These are phyloP conservation scores for Gossypium bickii DNA, from an alignment of 345 rosid genomes.

Conservation along the genomic window DNA sequence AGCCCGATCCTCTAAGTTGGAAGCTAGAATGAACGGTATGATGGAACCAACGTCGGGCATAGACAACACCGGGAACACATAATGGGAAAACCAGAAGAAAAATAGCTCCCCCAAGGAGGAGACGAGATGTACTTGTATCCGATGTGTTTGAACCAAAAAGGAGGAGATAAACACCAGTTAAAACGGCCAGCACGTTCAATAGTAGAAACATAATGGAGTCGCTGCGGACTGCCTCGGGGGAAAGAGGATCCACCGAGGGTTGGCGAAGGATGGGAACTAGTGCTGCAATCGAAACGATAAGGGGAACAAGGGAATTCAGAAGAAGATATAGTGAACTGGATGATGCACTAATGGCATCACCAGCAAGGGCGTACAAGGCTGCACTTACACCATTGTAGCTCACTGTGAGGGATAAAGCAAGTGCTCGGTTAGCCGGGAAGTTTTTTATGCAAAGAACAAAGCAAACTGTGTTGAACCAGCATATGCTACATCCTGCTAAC, in stretches of 20 bases:
- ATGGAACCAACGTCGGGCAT: conserved; percentile 72
- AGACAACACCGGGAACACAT: conserved; percentile 70
- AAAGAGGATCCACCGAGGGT: conserved; percentile 68
- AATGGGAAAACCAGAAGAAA: conserved; percentile 65
- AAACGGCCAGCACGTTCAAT: conserved; percentile 59
- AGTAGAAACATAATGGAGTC: conserved; percentile 69
- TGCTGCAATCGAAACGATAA: conserved; percentile 54
- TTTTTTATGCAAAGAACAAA: conserved; percentile 82
- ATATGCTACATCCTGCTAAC: conserved; percentile 82
- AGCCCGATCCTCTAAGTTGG: conserved; percentile 49
- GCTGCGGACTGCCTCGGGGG: conserved; percentile 60
- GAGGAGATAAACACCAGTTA: conserved; percentile 81
- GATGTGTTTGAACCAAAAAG: conserved; percentile 44
- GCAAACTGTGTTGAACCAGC: conserved; percentile 98
- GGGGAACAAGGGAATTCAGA: conserved; percentile 68
- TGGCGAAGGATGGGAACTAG: conserved; percentile 80
- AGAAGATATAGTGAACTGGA: conserved; percentile 62
- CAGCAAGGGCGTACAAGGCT: conserved; percentile 73
- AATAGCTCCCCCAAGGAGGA: conserved; percentile 71
- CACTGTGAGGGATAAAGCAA: conserved; percentile 84
- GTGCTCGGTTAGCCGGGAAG: conserved; percentile 70
- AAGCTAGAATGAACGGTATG: conserved; percentile 57
- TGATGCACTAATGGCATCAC: conserved; percentile 56
- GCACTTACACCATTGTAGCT: conserved; percentile 96
- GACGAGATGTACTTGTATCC: conserved; percentile 34